phyloP scores from a whole-genome alignment of 805 yeast species.

The Cyberlindnera xishuangbannaensis region DNA sequence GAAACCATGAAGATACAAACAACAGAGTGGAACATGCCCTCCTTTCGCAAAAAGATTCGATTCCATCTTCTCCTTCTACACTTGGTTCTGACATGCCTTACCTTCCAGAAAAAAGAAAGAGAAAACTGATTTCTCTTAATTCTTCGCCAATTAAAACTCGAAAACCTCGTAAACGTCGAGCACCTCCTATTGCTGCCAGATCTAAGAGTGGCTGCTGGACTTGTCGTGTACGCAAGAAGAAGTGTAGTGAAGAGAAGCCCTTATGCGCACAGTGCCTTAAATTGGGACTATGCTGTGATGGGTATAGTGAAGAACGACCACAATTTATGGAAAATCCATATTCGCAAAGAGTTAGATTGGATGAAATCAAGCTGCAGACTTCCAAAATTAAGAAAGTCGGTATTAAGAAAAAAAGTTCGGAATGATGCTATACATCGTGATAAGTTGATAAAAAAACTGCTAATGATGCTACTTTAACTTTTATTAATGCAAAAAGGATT shows the following conservation, averaged over 20 bases:
- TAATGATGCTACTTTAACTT: constrained; percentile 2
- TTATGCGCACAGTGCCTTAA: constrained; percentile 51
- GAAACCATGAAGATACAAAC: background rate
- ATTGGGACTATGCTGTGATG: constrained; percentile 53
- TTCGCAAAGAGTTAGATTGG: constrained; percentile 40
- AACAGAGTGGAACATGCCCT: constrained; percentile 1
- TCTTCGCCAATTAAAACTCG: background rate
- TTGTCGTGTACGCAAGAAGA: constrained; percentile 65
- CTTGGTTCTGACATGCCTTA: too few species aligned
- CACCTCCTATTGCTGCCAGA: too few species aligned
- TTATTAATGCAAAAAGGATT: background rate
- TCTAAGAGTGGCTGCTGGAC: constrained; percentile 74
- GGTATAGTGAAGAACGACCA: constrained; percentile 46
- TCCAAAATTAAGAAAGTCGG: constrained; percentile 35
- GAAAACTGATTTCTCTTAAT: too few species aligned
- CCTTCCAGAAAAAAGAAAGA: too few species aligned
- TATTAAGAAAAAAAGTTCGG: constrained; percentile 22
- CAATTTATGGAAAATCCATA: constrained; percentile 42
- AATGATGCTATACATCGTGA: background rate
- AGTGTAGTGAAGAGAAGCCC: constrained; percentile 65
- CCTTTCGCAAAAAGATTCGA: constrained; percentile 3
- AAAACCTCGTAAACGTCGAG: constrained; percentile 3
- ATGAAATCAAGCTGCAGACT: constrained; percentile 44
- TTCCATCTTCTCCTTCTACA: background rate
- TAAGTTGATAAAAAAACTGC: background rate